These are phyloP conservation scores for Corchorus olitorius DNA, from an alignment of 345 rosid genomes.

Conservation along the genomic window DNA sequence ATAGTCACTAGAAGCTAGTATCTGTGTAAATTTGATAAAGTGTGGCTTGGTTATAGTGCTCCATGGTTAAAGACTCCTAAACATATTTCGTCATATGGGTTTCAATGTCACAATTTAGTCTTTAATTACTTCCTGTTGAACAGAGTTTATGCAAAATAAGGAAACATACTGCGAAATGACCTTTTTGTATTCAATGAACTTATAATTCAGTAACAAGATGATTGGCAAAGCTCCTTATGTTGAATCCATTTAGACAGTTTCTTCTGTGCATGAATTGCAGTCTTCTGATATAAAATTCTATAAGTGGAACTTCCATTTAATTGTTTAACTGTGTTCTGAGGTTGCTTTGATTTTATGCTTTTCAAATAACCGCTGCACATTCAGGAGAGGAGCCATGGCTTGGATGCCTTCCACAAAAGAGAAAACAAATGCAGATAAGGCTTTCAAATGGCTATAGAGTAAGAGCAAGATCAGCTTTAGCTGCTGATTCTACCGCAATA, in stretches of 20 bases:
- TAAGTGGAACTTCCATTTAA: neutral
- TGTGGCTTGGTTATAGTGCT: too few species aligned
- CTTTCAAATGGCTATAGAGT: constrained; percentile 43
- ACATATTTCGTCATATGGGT: too few species aligned
- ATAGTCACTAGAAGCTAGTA: neutral
- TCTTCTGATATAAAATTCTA: neutral
- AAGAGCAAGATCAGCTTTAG: constrained; percentile 45
- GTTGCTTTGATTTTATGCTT: constrained; percentile 10
- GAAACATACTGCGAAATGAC: too few species aligned
- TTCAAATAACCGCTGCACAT: neutral
- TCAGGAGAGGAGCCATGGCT: constrained; percentile 36
- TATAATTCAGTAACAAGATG: neutral
- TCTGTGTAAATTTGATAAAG: neutral
- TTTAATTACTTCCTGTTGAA: too few species aligned
- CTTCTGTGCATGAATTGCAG: neutral
- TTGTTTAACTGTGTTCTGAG: neutral
- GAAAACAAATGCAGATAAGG: constrained; percentile 24
- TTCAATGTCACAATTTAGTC: neutral
- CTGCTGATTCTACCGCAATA: constrained; percentile 27
- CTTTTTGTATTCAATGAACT: too few species aligned
- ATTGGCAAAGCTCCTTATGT: neutral
- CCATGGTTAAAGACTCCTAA: too few species aligned
- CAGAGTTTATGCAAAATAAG: neutral
- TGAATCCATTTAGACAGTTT: neutral
- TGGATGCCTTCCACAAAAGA: constrained; percentile 28